A percentile compares a stretch with the other conserved stretches of the same genome.
phyloP scores from a whole-genome alignment of 345 rosid species.

The Ricinus communis region DNA sequence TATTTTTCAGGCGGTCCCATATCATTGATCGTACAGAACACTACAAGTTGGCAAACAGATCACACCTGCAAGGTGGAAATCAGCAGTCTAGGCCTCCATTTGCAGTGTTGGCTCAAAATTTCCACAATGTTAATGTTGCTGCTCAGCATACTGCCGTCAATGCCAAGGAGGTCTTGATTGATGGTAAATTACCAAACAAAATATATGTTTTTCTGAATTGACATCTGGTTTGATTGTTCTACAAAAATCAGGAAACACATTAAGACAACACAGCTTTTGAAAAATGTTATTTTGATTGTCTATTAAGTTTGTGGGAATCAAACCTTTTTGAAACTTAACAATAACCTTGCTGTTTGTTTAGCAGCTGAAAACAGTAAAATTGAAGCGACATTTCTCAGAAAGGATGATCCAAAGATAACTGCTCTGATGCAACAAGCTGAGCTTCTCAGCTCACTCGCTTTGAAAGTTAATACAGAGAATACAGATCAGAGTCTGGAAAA shows the following conservation, averaged over 20 bases:
- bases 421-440: conserved; percentile 91
- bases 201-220: background rate
- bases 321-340: background rate
- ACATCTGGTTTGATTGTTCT: background rate
- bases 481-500: conserved; percentile 84
- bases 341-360: conserved; percentile 18
- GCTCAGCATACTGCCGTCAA: conserved; percentile 31
- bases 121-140: conserved; percentile 28
- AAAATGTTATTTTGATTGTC: background rate
- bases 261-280: background rate
- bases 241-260: conserved; percentile 16
- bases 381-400: conserved; percentile 59
- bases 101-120: conserved; percentile 53
- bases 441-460: conserved; percentile 76
- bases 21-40: conserved; percentile 44
- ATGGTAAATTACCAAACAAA: conserved; percentile 39
- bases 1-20: conserved; percentile 64
- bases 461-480: conserved; percentile 68
- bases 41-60: conserved; percentile 46
- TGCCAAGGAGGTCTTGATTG: conserved; percentile 38
- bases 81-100: conserved; percentile 66
- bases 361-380: conserved; percentile 49
- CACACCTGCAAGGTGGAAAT: conserved; percentile 46
- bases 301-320: conserved; percentile 7
- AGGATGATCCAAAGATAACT: conserved; percentile 80